Conservation (phyloP, 345 rosid genomes). For the Rhizophora apiculata region DNA sequence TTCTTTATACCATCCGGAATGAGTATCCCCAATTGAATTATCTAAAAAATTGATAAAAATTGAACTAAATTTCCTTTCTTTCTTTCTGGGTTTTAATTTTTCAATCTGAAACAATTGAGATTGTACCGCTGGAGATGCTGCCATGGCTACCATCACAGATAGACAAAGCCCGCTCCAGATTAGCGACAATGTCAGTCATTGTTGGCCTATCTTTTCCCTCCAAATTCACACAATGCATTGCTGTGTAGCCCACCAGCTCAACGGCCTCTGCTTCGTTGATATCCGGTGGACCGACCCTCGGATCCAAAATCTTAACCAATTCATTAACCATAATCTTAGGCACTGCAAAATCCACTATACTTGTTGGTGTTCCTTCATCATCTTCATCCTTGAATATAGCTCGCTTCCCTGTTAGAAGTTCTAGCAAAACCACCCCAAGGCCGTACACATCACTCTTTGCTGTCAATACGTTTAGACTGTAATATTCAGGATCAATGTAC, state of each 20-base stretch:
- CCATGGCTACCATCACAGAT: conserved; percentile 42
- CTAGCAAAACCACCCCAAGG: conserved; percentile 76
- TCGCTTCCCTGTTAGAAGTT: conserved; percentile 68
- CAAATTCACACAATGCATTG: conserved; percentile 67
- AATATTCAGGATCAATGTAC: conserved; percentile 88
- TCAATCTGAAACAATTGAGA: conserved; percentile 55
- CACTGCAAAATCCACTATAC: conserved; percentile 66
- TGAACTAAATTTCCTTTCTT: neutral
- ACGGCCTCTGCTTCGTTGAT: conserved; percentile 69
- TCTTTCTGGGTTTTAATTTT: neutral
- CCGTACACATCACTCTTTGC: conserved; percentile 91
- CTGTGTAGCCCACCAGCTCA: conserved; percentile 74
- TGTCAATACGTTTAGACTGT: conserved; percentile 74
- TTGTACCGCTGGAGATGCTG: conserved; percentile 62
- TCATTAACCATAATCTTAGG: conserved; percentile 48
- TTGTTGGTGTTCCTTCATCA: conserved; percentile 40
- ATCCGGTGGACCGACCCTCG: conserved; percentile 55
- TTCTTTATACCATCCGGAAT: conserved; percentile 30
- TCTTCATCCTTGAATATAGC: conserved; percentile 54
- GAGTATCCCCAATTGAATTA: conserved; percentile 8
- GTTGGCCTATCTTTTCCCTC: conserved; percentile 74
- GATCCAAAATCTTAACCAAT: conserved; percentile 49
- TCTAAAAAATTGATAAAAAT: conserved; percentile 9
- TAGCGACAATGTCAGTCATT: conserved; percentile 55
- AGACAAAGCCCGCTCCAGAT: conserved; percentile 66